Percentiles rank a stretch among this genome's conserved stretches.
Conservation (phyloP, 2,329 filamentous ascomycete genomes). For the Phialemoniopsis sp. region DNA sequence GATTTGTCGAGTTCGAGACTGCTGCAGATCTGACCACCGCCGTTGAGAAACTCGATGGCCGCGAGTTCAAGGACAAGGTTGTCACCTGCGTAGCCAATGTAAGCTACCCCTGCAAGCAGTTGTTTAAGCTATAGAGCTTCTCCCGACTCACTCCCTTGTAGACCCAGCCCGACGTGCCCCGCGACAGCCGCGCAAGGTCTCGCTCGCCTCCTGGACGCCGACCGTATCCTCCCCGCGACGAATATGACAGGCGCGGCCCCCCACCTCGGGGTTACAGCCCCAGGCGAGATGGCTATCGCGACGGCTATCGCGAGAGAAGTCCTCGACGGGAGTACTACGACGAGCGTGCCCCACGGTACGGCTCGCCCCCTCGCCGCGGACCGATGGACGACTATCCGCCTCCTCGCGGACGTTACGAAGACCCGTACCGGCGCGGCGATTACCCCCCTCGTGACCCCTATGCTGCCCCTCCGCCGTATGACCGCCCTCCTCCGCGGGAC, state of each 20-base stretch:
- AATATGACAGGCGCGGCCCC: constrained; percentile 76
- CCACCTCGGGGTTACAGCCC: constrained; percentile 80
- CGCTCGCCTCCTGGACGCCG: constrained; percentile 68
- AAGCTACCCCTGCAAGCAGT: constrained; percentile 28
- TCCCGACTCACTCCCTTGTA: constrained; percentile 27
- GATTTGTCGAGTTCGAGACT: constrained; percentile 97
- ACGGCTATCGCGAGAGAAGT: constrained; percentile 84
- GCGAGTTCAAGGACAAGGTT: constrained; percentile 85
- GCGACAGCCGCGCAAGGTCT: constrained; percentile 72
- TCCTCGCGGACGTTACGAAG: constrained; percentile 66
- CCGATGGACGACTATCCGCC: constrained; percentile 74
- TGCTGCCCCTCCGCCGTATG: constrained; percentile 53
- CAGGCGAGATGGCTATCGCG: constrained; percentile 59
- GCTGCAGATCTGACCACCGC: constrained; percentile 83
- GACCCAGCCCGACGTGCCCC: constrained; percentile 73
- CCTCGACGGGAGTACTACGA: constrained; percentile 86
- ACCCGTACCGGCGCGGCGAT: constrained; percentile 71
- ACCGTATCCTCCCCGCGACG: constrained; percentile 66
- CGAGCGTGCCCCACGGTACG: constrained; percentile 68
- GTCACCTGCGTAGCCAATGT: constrained; percentile 89
- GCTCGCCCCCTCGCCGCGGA: constrained; percentile 72
- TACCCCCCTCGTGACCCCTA: constrained; percentile 62
- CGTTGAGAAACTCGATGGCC: constrained; percentile 89
- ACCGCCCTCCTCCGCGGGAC: constrained; percentile 46
- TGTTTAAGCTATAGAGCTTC: constrained; percentile 13